Conservation (phyloP, 495 filamentous ascomycete species). For the Penicillium fimorum region DNA sequence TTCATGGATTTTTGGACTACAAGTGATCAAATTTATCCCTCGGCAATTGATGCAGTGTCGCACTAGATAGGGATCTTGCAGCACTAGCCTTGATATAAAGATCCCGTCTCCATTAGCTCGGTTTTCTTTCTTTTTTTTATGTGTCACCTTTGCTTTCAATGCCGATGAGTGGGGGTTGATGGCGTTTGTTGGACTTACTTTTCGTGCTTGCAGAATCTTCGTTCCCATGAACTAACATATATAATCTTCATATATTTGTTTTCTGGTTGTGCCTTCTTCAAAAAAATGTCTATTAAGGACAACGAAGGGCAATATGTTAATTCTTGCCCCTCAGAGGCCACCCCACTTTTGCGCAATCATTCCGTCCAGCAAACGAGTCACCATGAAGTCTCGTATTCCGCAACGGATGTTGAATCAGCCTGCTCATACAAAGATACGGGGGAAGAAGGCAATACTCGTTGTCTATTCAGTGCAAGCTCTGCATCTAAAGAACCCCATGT, state of each 20-base stretch:
- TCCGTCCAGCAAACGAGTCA: slow-evolving; percentile 11
- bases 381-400: slow-evolving; percentile 3
- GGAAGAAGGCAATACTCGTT: slow-evolving; percentile 21
- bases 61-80: neutral
- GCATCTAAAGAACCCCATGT: slow-evolving; percentile 33
- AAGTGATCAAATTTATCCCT: neutral
- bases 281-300: neutral
- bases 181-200: neutral
- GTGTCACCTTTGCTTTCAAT: neutral
- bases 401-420: slow-evolving; percentile 21
- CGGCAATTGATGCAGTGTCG: neutral
- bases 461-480: slow-evolving; percentile 30
- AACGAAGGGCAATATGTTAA: neutral
- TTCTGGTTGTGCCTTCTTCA: neutral
- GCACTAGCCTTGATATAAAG: neutral
- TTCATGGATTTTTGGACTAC: neutral
- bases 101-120: neutral
- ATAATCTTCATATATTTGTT: neutral
- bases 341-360: slow-evolving; percentile 21
- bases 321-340: slow-evolving; percentile 16
- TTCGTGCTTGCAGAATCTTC: slow-evolving; percentile 1
- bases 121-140: neutral
- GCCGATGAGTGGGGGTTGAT: neutral
- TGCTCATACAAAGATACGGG: slow-evolving; percentile 17
- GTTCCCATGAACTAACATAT: neutral